These are phyloP conservation scores for Curvularia sp. DNA, from an alignment of 2,329 filamentous ascomycete genomes.

Conservation along the genomic window DNA sequence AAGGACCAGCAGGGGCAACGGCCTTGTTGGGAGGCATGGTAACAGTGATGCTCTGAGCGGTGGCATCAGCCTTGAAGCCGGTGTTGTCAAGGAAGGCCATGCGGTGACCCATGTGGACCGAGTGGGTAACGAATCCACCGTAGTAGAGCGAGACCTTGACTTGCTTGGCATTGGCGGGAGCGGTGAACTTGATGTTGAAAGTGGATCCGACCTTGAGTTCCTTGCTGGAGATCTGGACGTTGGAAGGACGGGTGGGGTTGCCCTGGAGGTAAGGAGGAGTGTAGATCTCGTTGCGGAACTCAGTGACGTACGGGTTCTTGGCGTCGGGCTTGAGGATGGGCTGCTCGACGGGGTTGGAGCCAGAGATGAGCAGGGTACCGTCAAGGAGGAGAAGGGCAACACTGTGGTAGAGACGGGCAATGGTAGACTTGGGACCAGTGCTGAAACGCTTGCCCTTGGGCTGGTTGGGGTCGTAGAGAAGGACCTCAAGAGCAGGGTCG, in stretches of 20 bases:
- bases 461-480: slow-evolving; percentile 65
- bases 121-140: slow-evolving; percentile 68
- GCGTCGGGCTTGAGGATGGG: slow-evolving; percentile 58
- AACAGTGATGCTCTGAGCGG: slow-evolving; percentile 58
- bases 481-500: slow-evolving; percentile 62
- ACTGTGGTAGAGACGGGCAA: slow-evolving; percentile 65
- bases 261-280: slow-evolving; percentile 67
- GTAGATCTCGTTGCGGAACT: slow-evolving; percentile 69
- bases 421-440: slow-evolving; percentile 54
- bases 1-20: slow-evolving; percentile 65
- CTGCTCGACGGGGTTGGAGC: slow-evolving; percentile 68
- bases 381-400: slow-evolving; percentile 66
- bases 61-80: slow-evolving; percentile 56
- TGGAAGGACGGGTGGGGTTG: slow-evolving; percentile 60
- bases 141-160: slow-evolving; percentile 64
- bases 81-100: slow-evolving; percentile 62
- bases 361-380: slow-evolving; percentile 66
- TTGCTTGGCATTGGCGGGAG: slow-evolving; percentile 52
- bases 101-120: slow-evolving; percentile 67
- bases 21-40: slow-evolving; percentile 63
- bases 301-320: slow-evolving; percentile 62
- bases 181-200: slow-evolving; percentile 60
- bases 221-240: slow-evolving; percentile 56
- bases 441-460: slow-evolving; percentile 61
- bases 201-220: slow-evolving; percentile 53